phyloP scores from a whole-genome alignment of 805 yeast species.

The Saccharomycopsis schoenii region DNA sequence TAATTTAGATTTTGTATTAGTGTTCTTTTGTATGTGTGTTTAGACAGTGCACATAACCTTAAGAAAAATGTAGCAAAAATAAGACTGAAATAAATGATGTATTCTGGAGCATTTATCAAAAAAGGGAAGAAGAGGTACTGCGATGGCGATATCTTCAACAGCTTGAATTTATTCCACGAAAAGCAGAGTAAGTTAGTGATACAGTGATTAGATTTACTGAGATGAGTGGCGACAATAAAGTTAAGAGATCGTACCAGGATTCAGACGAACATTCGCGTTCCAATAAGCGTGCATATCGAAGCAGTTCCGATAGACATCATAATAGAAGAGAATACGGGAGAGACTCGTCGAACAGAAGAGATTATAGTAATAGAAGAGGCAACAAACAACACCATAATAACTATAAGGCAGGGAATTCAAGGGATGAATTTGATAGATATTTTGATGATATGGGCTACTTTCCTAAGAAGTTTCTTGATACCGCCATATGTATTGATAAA shows the following conservation, averaged over 20 bases:
- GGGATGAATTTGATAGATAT: background rate
- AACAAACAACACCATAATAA: slow-evolving; percentile 3
- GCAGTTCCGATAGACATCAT: background rate
- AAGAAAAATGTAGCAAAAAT: background rate
- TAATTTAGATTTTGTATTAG: background rate
- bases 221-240: background rate
- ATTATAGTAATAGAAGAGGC: slow-evolving; percentile 9
- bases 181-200: background rate
- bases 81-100: background rate
- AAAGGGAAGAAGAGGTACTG: background rate
- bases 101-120: background rate
- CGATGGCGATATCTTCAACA: background rate
- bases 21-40: background rate
- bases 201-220: background rate
- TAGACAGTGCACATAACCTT: background rate
- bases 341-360: slow-evolving; percentile 3
- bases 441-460: background rate
- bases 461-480: slow-evolving; percentile 22
- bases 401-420: background rate
- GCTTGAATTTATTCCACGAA: background rate
- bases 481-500: slow-evolving; percentile 39
- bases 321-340: background rate
- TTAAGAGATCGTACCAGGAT: background rate
- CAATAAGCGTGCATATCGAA: background rate
- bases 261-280: background rate